Evolutionary conservation across 176 grass and related monocot species (phyloP), one percentile per base, ranked within the genome.

Genomic region (Musa beccarii): DNA sequence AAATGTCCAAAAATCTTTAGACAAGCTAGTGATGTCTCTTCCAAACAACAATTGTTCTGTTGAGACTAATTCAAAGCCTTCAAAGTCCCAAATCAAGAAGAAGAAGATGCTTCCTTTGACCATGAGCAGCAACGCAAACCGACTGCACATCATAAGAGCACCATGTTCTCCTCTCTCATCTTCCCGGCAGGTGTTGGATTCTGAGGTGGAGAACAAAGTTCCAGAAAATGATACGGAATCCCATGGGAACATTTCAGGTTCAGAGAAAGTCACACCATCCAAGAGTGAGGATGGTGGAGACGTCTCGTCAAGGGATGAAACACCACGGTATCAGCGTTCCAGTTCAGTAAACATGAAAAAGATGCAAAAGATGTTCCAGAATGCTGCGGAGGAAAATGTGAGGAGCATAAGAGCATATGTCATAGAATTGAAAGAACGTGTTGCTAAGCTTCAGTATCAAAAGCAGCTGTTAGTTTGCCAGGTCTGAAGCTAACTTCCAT

Each of bases 301-400:
- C 78, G 63, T 81, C 16, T 92, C 87, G 59, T 92, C 89, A 7
- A 85, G 85, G 78, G 93, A 96, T 22, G 95, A 81, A 69, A 93
- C 88, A 23, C 95, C 88, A 52, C 83, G 84, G 17, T 91, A 91
- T 52, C 89, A 86, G 61, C 82, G 90, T 71, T 87, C 88, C 43
- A 91, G 95, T 64, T 98, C 95, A 16, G 90, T 98, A 34, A 98
- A 98, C 83, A 98, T 94, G 95, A 91, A 86, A 72, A 99, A 89
- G 51, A 94, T 94, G 94, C 94, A 93, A 80, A 81, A 90, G 59
- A 93, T 97, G 94, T 97, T 93, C 70, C 87, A 90, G 73, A 97
- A 97, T 82, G 93, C 93, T 16, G 93, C 90, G 2, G 93, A 97
- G 72, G 90, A 97, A 59, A 97, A 97, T 11, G 93, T 93, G 2